Evolutionary conservation across 1,284 basidiomycete species (phyloP).

Genomic region (Tylopilus sp.): DNA sequence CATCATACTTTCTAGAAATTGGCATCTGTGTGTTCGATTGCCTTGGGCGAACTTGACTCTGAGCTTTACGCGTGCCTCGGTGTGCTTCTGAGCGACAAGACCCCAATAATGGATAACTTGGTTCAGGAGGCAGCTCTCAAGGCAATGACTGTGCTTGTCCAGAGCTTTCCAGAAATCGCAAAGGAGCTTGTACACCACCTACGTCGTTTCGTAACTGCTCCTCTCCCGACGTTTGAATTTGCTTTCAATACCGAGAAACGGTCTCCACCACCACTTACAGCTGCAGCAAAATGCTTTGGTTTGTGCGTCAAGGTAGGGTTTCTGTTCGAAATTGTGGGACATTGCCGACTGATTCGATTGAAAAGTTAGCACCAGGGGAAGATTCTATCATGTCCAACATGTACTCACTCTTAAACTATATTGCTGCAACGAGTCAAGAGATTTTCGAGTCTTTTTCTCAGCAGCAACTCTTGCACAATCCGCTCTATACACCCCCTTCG

Average conservation of each 20-base stretch:
- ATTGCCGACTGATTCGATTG: conserved; percentile 4
- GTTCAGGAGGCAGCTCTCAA: conserved; percentile 86
- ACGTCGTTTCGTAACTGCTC: conserved; percentile 85
- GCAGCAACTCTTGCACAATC: conserved; percentile 41
- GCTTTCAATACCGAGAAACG: conserved; percentile 73
- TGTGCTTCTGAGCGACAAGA: conserved; percentile 75
- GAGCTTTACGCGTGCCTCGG: conserved; percentile 71
- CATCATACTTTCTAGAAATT: conserved; percentile 63
- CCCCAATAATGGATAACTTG: conserved; percentile 75
- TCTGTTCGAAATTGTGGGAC: not conserved
- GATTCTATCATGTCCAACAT: conserved; percentile 93
- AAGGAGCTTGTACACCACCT: conserved; percentile 76
- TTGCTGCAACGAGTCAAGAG: conserved; percentile 77
- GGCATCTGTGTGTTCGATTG: conserved; percentile 79
- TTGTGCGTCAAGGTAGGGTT: conserved; percentile 75
- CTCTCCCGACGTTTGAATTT: conserved; percentile 84
- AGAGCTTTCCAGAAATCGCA: conserved; percentile 82
- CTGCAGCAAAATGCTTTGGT: conserved; percentile 87
- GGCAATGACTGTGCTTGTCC: conserved; percentile 74
- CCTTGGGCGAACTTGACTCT: conserved; percentile 65
- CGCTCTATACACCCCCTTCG: conserved; percentile 41
- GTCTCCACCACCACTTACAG: conserved; percentile 72
- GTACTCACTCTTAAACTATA: conserved; percentile 92
- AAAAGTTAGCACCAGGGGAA: conserved; percentile 78
- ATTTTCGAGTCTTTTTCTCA: conserved; percentile 52